These are phyloP conservation scores for Falciphora oryzae DNA, from an alignment of 2,329 filamentous ascomycete species.

Conservation along the genomic window DNA sequence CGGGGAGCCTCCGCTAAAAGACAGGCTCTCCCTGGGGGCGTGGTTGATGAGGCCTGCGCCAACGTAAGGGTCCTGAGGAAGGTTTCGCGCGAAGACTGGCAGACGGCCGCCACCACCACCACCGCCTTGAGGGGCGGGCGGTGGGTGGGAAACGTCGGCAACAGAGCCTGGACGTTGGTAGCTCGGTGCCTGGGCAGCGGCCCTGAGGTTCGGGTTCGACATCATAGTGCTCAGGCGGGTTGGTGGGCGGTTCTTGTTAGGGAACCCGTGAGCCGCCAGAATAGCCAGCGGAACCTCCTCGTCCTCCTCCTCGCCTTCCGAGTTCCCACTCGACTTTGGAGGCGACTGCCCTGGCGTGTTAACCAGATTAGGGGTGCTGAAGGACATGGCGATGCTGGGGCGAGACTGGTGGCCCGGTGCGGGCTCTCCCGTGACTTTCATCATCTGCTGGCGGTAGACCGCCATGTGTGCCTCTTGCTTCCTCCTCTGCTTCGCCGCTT, in stretches of 20 bases:
- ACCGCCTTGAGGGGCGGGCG: conserved; percentile 19
- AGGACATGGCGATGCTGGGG: conserved; percentile 49
- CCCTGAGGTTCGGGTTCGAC: conserved; percentile 67
- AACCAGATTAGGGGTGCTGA: conserved; percentile 57
- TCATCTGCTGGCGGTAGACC: conserved; percentile 91
- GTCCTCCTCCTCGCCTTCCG: conserved; percentile 66
- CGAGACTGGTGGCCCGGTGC: conserved; percentile 41
- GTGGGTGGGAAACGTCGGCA: conserved; percentile 42
- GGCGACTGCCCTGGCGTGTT: conserved; percentile 30
- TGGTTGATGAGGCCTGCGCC: conserved; percentile 71
- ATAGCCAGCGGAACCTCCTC: conserved; percentile 86
- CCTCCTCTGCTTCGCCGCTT: conserved; percentile 68
- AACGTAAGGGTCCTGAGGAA: conserved; percentile 81
- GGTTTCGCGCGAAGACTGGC: conserved; percentile 74
- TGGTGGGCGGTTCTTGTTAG: conserved; percentile 69
- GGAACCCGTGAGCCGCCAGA: conserved; percentile 83
- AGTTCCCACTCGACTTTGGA: conserved; percentile 27
- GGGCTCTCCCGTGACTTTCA: conserved; percentile 83
- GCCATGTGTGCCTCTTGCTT: conserved; percentile 89
- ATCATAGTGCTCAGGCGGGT: conserved; percentile 57
- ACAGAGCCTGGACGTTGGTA: conserved; percentile 50
- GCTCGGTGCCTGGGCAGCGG: conserved; percentile 37
- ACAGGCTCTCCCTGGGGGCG: conserved; percentile 67
- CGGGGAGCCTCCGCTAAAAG: conserved; percentile 55
- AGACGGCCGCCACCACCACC: conserved; percentile 44